These are phyloP conservation scores for Rhododendron ovatum DNA, from an alignment of 148 eudicot species.

Conservation along the genomic window DNA sequence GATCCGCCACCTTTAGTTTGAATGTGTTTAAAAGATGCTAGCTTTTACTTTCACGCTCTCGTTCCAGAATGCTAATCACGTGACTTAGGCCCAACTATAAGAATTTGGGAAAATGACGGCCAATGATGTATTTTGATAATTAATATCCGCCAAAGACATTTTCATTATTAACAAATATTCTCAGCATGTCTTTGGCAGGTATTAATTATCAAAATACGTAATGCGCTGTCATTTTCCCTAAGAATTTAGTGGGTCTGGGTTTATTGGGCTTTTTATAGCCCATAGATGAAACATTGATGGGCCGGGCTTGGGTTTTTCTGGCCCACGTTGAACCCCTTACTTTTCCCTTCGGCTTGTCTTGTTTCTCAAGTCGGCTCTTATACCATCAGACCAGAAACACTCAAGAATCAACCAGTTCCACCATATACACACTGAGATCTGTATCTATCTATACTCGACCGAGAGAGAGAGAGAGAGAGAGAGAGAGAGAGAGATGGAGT, in stretches of 20 bases:
- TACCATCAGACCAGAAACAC: not conserved
- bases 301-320: not conserved
- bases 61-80: too few relatives aligned
- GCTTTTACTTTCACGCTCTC: too few relatives aligned
- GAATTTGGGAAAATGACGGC: too few relatives aligned
- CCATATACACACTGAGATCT: not conserved
- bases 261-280: not conserved
- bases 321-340: not conserved
- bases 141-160: too few relatives aligned
- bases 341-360: not conserved
- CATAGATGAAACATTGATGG: not conserved
- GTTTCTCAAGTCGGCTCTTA: not conserved
- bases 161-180: too few relatives aligned
- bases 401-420: not conserved
- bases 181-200: too few relatives aligned
- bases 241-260: not conserved
- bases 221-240: too few relatives aligned
- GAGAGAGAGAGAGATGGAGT: constrained; percentile 50
- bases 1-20: too few relatives aligned
- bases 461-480: constrained; percentile 4
- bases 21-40: too few relatives aligned
- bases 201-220: too few relatives aligned
- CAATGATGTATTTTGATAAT: too few relatives aligned
- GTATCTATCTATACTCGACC: not conserved
- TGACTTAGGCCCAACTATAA: too few relatives aligned